Base-by-base conservation (phyloP, 495 filamentous ascomycete genomes). In the Xylaria nigripes region DNA sequence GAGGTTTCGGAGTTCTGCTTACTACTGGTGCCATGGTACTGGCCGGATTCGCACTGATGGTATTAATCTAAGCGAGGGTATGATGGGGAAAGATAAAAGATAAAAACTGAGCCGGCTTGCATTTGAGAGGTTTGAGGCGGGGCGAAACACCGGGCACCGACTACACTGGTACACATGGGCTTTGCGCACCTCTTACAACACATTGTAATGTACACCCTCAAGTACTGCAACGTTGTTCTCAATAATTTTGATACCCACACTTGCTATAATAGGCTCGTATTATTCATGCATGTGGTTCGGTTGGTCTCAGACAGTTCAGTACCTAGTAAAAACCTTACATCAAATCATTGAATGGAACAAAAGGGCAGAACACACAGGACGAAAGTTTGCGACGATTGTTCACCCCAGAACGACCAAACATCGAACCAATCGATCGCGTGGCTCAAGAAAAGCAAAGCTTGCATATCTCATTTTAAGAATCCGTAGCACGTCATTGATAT, bases 1-100 rank as follows among this genome's bases (percentile, higher is more conserved):
- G 43, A 16, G 18, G 59, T 34, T n/a, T 63, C 27, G 47, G 62
- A 27, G 46, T 60, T 45, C 2, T 63, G 4, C n/a, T 65, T 23
- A 47, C 58, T 34, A 51, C 52, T 21, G 54, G 59, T 34, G 52
- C 34, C 13, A 59, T 67, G 64, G 47, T 60, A 12, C 41, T 65
- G 24, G 50, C 50, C n/a, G 64, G 61, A 24, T 52, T 55, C 21
- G 54, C 58, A 9, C 30, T 67, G 27, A 48, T 63, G 48, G 51
- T 62, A 21, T 56, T 34, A 50, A 15, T 41, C n/a, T n/a, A 4
- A 9, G 24, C 9, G 40, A 29, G 0, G 18, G 6, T 23, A 18
- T 16, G 1, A 13, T 1, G 12, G 5, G 15, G 30, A 43, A 22
- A 43, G 13, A 10, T 32, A 23, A 43, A 22, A 43, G 13, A 10